Evolutionary conservation across 352 stramenopile species (phyloP).

Genomic region (Aphanomyces cochlioides): DNA sequence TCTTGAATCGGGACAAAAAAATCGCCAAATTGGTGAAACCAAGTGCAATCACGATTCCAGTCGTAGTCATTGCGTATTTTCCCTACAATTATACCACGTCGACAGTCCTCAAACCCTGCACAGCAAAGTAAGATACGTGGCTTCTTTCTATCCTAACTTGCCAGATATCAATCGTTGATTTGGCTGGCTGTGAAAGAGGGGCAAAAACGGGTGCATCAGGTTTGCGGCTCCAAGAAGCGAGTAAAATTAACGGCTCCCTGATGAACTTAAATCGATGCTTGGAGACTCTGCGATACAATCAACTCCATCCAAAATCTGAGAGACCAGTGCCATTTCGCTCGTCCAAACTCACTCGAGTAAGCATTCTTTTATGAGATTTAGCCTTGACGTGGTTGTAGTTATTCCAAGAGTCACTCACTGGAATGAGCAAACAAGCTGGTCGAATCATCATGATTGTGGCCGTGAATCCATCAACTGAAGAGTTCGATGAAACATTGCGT

Average conservation of each 20-base stretch:
- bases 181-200: conserved; percentile 82
- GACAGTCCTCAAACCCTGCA: conserved; percentile 29
- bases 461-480: conserved; percentile 88
- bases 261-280: conserved; percentile 98
- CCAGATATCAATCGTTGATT: conserved; percentile 92
- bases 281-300: conserved; percentile 90
- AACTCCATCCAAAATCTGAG: conserved; percentile 66
- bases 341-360: conserved; percentile 91
- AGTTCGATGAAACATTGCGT: conserved; percentile 96
- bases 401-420: conserved; percentile 92
- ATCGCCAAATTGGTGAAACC: conserved; percentile 84
- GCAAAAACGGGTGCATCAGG: conserved; percentile 76
- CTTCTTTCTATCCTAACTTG: neutral
- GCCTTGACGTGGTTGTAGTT: conserved; percentile 51
- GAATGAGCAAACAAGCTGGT: conserved; percentile 53
- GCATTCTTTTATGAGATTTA: conserved; percentile 3
- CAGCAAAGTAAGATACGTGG: conserved; percentile 38
- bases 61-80: conserved; percentile 89
- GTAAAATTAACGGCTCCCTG: conserved; percentile 96
- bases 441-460: conserved; percentile 96
- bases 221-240: conserved; percentile 94
- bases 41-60: conserved; percentile 88
- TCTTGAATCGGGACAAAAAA: conserved; percentile 57
- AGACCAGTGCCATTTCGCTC: conserved; percentile 97
- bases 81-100: conserved; percentile 64